phyloP scores from a whole-genome alignment of 768 basidiomycete genomes.

The Kwoniella sp. region DNA sequence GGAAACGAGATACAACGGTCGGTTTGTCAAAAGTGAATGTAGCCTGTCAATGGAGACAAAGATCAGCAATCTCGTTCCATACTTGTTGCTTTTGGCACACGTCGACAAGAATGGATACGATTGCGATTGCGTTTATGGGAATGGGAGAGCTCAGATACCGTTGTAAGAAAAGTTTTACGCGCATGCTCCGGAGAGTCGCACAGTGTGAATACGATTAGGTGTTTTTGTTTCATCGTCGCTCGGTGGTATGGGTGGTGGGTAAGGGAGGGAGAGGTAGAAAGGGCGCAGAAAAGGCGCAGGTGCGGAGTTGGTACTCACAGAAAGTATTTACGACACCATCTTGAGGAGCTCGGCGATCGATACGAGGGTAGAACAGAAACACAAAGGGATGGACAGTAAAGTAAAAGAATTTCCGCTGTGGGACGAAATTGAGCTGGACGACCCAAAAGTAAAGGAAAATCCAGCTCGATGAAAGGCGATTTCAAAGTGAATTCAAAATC shows the following conservation, averaged over 20 bases:
- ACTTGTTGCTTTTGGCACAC: too few relatives aligned
- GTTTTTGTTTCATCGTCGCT: conserved; percentile 49
- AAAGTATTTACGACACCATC: neutral
- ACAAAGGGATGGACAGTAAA: neutral
- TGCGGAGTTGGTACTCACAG: conserved; percentile 12
- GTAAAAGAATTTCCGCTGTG: conserved; percentile 10
- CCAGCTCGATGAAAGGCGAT: neutral
- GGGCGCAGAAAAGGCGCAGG: too few relatives aligned
- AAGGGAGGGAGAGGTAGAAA: conserved; percentile 6
- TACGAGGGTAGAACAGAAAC: neutral
- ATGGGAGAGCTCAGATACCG: conserved; percentile 50
- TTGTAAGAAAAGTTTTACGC: conserved; percentile 47
- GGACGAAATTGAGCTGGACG: neutral
- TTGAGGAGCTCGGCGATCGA: neutral
- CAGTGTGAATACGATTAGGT: conserved; percentile 57
- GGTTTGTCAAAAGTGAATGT: too few relatives aligned
- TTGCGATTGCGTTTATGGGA: neutral
- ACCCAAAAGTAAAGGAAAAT: neutral
- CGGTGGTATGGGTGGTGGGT: conserved; percentile 11
- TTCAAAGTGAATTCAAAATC: conserved; percentile 9
- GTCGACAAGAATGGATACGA: conserved; percentile 6
- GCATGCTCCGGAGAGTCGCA: conserved; percentile 49
- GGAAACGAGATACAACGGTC: too few relatives aligned
- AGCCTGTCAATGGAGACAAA: neutral
- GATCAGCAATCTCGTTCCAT: neutral